phyloP scores from a whole-genome alignment of 1,284 basidiomycete genomes.

The Cutaneotrichosporon cutaneum region DNA sequence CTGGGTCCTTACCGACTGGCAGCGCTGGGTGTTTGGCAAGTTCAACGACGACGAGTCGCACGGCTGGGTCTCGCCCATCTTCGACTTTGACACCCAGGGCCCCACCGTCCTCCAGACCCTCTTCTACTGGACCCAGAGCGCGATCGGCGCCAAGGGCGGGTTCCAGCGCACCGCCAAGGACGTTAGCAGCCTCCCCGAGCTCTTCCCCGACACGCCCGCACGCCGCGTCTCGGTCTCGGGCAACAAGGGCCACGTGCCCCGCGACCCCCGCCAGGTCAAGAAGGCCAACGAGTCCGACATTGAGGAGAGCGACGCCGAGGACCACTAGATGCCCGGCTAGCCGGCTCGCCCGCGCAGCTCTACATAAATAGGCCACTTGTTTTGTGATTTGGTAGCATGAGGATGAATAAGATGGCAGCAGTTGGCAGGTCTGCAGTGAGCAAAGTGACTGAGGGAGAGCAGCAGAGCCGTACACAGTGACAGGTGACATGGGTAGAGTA shows the following conservation, averaged over 20 bases:
- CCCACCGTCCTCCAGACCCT: conserved; percentile 48
- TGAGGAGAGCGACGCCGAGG: conserved; percentile 50
- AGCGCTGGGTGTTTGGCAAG: conserved; percentile 53
- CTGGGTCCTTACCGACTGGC: conserved; percentile 53
- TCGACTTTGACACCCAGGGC: conserved; percentile 32
- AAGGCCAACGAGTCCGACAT: conserved; percentile 51
- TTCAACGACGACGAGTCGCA: conserved; percentile 47
- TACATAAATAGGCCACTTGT: not conserved
- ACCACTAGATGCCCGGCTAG: conserved; percentile 2
- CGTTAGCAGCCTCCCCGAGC: conserved; percentile 31
- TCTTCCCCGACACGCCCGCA: conserved; percentile 52
- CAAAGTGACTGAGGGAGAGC: not conserved
- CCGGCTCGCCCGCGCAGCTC: not conserved
- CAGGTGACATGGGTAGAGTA: not conserved
- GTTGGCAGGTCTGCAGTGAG: not conserved
- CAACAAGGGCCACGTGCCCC: conserved; percentile 17
- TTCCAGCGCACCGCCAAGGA: conserved; percentile 32
- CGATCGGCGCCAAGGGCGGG: conserved; percentile 16
- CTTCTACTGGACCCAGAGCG: conserved; percentile 50
- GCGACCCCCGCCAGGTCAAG: conserved; percentile 33
- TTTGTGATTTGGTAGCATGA: conserved; percentile 10
- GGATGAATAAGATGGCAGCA: conserved; percentile 9
- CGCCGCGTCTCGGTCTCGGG: conserved; percentile 39
- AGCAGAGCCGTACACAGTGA: not conserved
- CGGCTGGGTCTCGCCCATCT: conserved; percentile 46